Base-by-base conservation (phyloP, 257 asterid genomes). In the Plectranthus barbatus region DNA sequence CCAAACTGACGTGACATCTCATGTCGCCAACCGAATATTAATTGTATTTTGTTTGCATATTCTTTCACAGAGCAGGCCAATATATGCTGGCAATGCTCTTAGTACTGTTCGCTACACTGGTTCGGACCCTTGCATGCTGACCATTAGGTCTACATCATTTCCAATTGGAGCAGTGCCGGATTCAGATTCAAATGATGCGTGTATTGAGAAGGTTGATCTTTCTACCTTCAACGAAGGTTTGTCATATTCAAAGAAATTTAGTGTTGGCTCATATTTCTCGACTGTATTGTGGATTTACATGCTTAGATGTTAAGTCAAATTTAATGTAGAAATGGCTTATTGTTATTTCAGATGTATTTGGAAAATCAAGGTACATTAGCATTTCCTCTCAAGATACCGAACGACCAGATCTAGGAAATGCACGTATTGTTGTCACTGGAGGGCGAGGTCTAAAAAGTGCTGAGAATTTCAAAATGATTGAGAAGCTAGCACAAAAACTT, bases 51-150 rank as follows among this genome's bases (percentile, higher is more conserved):
- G 36, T 44, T 21, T 47, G 46, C 44, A 12, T 26, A 55, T 60
- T 75, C 62, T 72, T 75, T 61, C 67, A 29, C 68, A 46, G 83
- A 74, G 56, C 85, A 90, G 99, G 79, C 97, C 99, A 44, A 85
- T 85, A 63, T 92, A 92, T 81, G 99, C 99, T 66, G 97, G 97
- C 39, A 92, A 92, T 81, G 97, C 99, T 66, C 95, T 92, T 62
- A 79, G 86, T 74, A 90, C 96, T 14, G 93, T 92, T 26, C 86
- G 77, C 54, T 92, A 89, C 76, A 77, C 82, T 40, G 99, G 97
- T 67, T 75, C 90, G 66, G 70, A 71, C 70, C 99, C 99, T 42
- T 93, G 99, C 80, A 66, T 90, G 94, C 76, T 93, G 85, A 93
- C 95, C 46, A 75, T 93, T 57, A 82, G 97, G 78, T 75, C 95